A percentile compares a stretch with the other conserved stretches of the same genome.
phyloP scores from a whole-genome alignment of 352 stramenopile genomes.

The Blastocystis sp. region DNA sequence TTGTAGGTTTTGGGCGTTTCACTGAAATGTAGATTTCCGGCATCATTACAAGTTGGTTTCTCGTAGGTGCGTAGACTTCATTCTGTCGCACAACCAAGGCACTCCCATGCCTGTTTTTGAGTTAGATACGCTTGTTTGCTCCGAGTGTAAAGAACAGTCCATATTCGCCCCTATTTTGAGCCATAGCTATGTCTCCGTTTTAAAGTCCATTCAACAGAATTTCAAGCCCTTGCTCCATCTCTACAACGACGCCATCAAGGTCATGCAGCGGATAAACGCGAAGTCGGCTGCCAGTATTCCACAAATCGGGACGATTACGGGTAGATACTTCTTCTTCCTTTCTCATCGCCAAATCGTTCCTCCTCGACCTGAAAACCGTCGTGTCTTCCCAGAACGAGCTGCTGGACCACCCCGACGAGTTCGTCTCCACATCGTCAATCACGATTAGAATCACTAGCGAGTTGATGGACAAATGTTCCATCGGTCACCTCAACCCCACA shows the following conservation, averaged over 20 bases:
- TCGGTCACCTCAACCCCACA: neutral
- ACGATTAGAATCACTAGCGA: neutral
- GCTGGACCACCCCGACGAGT: neutral
- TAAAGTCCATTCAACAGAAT: neutral
- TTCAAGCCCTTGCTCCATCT: neutral
- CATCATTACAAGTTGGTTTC: constrained; percentile 7
- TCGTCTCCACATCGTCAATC: neutral
- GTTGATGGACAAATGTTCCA: neutral
- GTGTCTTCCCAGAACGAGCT: neutral
- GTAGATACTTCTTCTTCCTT: neutral
- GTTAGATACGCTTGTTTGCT: neutral
- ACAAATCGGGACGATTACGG: neutral
- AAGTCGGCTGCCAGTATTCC: neutral
- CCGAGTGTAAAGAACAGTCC: neutral
- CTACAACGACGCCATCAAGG: neutral
- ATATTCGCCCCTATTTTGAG: constrained; percentile 2
- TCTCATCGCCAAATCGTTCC: neutral
- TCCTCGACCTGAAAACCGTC: neutral
- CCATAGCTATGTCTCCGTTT: neutral
- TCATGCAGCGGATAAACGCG: neutral
- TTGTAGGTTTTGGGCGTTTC: neutral
- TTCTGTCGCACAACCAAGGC: neutral
- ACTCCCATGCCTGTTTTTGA: neutral
- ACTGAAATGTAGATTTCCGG: constrained; percentile 1
- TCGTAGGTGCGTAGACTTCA: neutral